Percentiles rank a stretch among this genome's conserved stretches.
phyloP scores from a whole-genome alignment of 768 basidiomycete genomes.

The Sporobolomyces pararoseus region DNA sequence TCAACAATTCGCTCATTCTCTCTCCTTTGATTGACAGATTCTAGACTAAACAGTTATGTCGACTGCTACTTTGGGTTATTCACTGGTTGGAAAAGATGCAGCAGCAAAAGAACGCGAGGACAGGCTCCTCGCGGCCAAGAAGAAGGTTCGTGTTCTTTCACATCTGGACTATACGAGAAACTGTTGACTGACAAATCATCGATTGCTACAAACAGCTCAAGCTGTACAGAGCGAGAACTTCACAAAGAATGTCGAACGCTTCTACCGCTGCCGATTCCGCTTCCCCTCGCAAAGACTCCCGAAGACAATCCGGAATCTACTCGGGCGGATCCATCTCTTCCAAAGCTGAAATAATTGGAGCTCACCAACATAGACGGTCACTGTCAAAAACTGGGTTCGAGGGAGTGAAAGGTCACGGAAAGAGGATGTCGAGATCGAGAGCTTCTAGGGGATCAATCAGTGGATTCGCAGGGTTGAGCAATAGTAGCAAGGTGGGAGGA shows the following conservation, averaged over 20 bases:
- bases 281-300: slow-evolving; percentile 6
- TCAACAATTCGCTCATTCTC: neutral
- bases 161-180: neutral
- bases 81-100: slow-evolving; percentile 28
- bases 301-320: slow-evolving; percentile 10
- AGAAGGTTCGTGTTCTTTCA: slow-evolving; percentile 39
- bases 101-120: slow-evolving; percentile 42
- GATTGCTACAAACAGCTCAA: slow-evolving; percentile 38
- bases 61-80: slow-evolving; percentile 1
- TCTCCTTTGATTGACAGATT: neutral
- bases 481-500: slow-evolving; percentile 12
- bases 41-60: neutral
- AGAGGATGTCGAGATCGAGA: slow-evolving; percentile 15
- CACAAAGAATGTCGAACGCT: slow-evolving; percentile 19
- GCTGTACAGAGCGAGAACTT: slow-evolving; percentile 41
- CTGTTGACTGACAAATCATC: neutral
- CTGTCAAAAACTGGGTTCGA: slow-evolving; percentile 31
- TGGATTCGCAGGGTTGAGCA: neutral
- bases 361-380: slow-evolving; percentile 29
- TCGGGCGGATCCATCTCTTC: slow-evolving; percentile 16
- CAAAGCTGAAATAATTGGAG: slow-evolving; percentile 11
- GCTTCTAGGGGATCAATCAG: slow-evolving; percentile 32
- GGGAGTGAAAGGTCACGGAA: slow-evolving; percentile 12
- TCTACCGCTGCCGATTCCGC: neutral
- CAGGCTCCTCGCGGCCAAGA: slow-evolving; percentile 42